Percentiles rank a stretch among this genome's conserved stretches.
Evolutionary conservation across 305 asterid species (phyloP).

Genomic region (Striga hermonthica): DNA sequence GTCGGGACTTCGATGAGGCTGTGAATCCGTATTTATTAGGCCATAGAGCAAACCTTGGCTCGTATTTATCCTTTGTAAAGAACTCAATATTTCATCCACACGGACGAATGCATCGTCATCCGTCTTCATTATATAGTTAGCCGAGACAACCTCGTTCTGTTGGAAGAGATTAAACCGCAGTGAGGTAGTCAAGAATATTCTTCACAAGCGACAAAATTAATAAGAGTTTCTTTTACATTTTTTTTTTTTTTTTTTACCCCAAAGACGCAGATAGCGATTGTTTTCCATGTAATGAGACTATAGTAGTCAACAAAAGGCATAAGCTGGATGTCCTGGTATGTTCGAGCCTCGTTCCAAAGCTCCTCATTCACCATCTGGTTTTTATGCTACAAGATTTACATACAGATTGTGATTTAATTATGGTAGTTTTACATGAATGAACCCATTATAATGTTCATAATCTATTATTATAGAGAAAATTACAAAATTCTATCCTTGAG

Average conservation of each 20-base stretch:
- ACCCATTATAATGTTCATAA: not conserved
- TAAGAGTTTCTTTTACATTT: slow-evolving; percentile 38
- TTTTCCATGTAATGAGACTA: slow-evolving; percentile 89
- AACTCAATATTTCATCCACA: slow-evolving; percentile 73
- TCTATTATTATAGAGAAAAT: no score
- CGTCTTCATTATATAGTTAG: slow-evolving; percentile 91
- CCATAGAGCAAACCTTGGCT: slow-evolving; percentile 84
- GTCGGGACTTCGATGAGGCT: slow-evolving; percentile 72
- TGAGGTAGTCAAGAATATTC: slow-evolving; percentile 35
- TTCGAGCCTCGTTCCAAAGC: slow-evolving; percentile 89
- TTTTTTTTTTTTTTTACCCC: slow-evolving; percentile 52
- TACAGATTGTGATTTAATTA: slow-evolving; percentile 16
- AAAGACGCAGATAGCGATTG: slow-evolving; percentile 80
- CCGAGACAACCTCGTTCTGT: slow-evolving; percentile 81
- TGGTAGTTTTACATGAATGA: slow-evolving; percentile 10
- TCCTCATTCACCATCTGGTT: slow-evolving; percentile 95
- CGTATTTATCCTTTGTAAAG: slow-evolving; percentile 48
- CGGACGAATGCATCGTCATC: slow-evolving; percentile 98
- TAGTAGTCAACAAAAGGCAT: slow-evolving; percentile 98
- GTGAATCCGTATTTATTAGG: slow-evolving; percentile 72
- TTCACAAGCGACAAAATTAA: slow-evolving; percentile 34
- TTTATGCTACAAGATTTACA: slow-evolving; percentile 63
- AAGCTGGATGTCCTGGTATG: slow-evolving; percentile 84
- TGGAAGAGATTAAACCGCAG: slow-evolving; percentile 41
- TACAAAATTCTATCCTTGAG: no score